These are phyloP conservation scores for Cutaneotrichosporon sp. DNA, from an alignment of 1,284 basidiomycete genomes.

Conservation along the genomic window DNA sequence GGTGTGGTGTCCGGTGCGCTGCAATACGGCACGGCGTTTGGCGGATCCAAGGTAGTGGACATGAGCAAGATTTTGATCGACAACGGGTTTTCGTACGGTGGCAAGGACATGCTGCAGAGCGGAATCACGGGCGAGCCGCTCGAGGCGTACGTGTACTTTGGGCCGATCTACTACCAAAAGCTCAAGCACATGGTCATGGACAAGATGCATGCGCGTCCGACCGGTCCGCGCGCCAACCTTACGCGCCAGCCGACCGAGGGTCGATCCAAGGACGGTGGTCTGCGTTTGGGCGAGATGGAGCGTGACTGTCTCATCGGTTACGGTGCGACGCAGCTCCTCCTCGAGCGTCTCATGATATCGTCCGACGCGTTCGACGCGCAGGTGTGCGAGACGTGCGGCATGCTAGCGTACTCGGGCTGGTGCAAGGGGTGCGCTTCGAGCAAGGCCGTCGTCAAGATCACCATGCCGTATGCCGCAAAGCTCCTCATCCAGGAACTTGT, in stretches of 20 bases:
- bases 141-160: constrained; percentile 97
- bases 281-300: constrained; percentile 98
- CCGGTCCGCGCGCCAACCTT: constrained; percentile 90
- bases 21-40: constrained; percentile 73
- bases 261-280: constrained; percentile 91
- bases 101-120: constrained; percentile 96
- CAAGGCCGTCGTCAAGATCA: constrained; percentile 90
- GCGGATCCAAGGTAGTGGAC: constrained; percentile 98
- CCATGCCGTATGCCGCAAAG: constrained; percentile 98
- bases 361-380: constrained; percentile 97
- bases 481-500: constrained; percentile 95
- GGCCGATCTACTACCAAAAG: constrained; percentile 94
- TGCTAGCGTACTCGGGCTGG: constrained; percentile 92
- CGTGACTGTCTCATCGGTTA: constrained; percentile 92
- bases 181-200: constrained; percentile 92
- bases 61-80: constrained; percentile 95
- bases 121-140: constrained; percentile 95
- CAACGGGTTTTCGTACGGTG: constrained; percentile 91
- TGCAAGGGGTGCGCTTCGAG: constrained; percentile 93
- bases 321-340: constrained; percentile 88
- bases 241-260: constrained; percentile 99
- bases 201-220: constrained; percentile 98
- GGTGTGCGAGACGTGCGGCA: constrained; percentile 88
- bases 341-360: constrained; percentile 97
- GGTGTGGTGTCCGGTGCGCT: constrained; percentile 46